Conservation (phyloP, 2,329 filamentous ascomycete species). For the Chaetomiaceae sp. region DNA sequence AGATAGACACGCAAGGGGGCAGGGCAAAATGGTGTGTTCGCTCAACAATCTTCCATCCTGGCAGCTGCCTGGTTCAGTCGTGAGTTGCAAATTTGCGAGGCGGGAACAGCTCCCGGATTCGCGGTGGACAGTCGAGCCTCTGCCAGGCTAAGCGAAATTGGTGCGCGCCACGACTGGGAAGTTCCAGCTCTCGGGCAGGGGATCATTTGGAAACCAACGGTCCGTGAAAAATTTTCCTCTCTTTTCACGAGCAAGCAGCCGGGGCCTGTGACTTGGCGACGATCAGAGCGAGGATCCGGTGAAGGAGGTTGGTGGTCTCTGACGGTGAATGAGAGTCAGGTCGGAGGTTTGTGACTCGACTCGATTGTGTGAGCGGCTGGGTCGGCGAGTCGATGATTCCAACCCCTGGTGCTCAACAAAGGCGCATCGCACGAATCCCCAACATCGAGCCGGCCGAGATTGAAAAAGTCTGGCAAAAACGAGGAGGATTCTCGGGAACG, state of each 20-base stretch:
- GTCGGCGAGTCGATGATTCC: too few species aligned
- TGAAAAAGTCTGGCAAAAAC: too few species aligned
- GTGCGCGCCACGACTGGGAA: slow-evolving; percentile 16
- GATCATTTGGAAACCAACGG: slow-evolving; percentile 16
- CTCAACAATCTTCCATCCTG: slow-evolving; percentile 19
- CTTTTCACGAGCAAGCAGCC: slow-evolving; percentile 12
- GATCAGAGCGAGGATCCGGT: slow-evolving; percentile 10
- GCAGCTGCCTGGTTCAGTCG: slow-evolving; percentile 12
- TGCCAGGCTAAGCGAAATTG: slow-evolving; percentile 27
- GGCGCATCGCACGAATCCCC: too few species aligned
- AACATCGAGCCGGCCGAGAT: too few species aligned
- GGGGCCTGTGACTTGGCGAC: slow-evolving; percentile 13
- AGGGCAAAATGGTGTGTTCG: too few species aligned
- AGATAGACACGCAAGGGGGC: too few species aligned
- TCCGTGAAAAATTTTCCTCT: slow-evolving; percentile 22
- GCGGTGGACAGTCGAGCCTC: slow-evolving; percentile 19
- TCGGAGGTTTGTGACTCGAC: too few species aligned
- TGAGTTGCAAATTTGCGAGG: slow-evolving; percentile 20
- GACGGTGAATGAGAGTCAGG: too few species aligned
- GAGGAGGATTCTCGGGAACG: too few species aligned
- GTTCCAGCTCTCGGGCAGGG: slow-evolving; percentile 19
- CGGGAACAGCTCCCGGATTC: slow-evolving; percentile 23
- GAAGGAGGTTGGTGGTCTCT: slow-evolving; percentile 2
- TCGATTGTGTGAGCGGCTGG: too few species aligned
- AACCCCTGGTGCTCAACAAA: too few species aligned